Conservation (phyloP, 352 stramenopile species). For the Poterioochromonas sp. region DNA sequence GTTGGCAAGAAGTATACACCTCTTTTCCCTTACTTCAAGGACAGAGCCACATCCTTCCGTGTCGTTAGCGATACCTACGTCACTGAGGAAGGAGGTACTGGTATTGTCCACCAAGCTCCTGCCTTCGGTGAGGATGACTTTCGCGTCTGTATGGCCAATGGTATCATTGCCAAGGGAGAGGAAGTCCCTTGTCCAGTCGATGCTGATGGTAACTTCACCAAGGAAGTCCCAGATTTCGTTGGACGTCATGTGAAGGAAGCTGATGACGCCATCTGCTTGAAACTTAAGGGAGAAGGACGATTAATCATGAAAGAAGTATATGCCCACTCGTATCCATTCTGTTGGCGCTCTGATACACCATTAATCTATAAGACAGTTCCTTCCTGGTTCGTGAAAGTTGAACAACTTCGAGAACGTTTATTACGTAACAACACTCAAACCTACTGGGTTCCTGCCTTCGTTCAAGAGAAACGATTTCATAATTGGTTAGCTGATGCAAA, state of each 20-base stretch:
- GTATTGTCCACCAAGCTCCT: conserved; percentile 95
- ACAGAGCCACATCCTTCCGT: conserved; percentile 63
- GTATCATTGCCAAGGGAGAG: conserved; percentile 83
- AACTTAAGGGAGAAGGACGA: conserved; percentile 83
- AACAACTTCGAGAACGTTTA: conserved; percentile 89
- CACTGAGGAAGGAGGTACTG: conserved; percentile 88
- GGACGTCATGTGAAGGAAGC: conserved; percentile 95
- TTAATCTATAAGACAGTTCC: conserved; percentile 99
- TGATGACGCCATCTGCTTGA: conserved; percentile 87
- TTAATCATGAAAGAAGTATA: conserved; percentile 92
- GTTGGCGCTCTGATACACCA: conserved; percentile 97
- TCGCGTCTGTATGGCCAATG: conserved; percentile 89
- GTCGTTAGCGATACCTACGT: conserved; percentile 96
- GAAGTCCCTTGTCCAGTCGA: conserved; percentile 91
- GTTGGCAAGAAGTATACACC: conserved; percentile 91
- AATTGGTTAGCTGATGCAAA: conserved; percentile 97
- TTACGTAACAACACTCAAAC: conserved; percentile 74
- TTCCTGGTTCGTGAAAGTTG: conserved; percentile 98
- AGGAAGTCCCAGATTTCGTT: conserved; percentile 76
- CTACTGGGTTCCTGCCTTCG: conserved; percentile 59
- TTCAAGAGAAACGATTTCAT: conserved; percentile 99
- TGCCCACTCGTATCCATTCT: conserved; percentile 98
- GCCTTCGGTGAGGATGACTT: conserved; percentile 99
- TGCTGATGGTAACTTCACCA: conserved; percentile 88
- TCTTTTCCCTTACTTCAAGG: conserved; percentile 88